These are phyloP conservation scores for Thermothielavioides terrestris DNA, from an alignment of 495 filamentous ascomycete species.

Conservation along the genomic window DNA sequence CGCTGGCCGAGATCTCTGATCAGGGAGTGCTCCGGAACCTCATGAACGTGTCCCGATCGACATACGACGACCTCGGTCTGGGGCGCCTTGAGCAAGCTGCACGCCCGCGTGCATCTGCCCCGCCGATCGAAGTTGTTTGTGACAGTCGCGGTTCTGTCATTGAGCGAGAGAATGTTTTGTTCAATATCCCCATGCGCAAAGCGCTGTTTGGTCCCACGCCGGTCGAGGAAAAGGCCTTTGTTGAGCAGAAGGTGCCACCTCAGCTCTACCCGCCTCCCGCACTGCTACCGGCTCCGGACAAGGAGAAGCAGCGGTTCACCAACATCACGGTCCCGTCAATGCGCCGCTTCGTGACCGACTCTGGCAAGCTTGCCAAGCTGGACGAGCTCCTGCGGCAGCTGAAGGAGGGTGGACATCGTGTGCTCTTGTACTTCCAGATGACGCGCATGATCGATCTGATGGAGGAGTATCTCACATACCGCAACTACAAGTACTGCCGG, in stretches of 20 bases:
- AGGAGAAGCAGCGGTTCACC: slow-evolving; percentile 72
- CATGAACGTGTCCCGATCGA: slow-evolving; percentile 64
- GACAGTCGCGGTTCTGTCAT: slow-evolving; percentile 55
- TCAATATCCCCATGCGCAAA: slow-evolving; percentile 67
- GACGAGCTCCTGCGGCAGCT: slow-evolving; percentile 79
- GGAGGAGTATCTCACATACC: slow-evolving; percentile 97
- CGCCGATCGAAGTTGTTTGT: slow-evolving; percentile 73
- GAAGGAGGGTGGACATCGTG: slow-evolving; percentile 87
- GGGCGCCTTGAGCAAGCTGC: slow-evolving; percentile 71
- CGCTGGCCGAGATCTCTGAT: slow-evolving; percentile 59
- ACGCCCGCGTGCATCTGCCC: slow-evolving; percentile 67
- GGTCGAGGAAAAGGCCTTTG: slow-evolving; percentile 61
- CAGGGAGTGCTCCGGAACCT: slow-evolving; percentile 67
- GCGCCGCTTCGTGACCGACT: slow-evolving; percentile 96
- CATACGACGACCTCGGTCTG: slow-evolving; percentile 62
- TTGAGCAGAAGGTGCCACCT: slow-evolving; percentile 59
- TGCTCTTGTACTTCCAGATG: slow-evolving; percentile 99
- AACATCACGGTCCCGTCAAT: slow-evolving; percentile 95
- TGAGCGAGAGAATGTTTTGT: slow-evolving; percentile 68
- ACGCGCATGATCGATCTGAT: slow-evolving; percentile 99
- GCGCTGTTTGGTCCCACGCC: slow-evolving; percentile 59
- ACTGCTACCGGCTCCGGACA: slow-evolving; percentile 67
- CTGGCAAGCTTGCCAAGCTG: slow-evolving; percentile 87
- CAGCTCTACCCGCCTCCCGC: slow-evolving; percentile 51
- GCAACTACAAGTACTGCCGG: slow-evolving; percentile 96